Evolutionary conservation across 768 basidiomycete genomes (phyloP).

Genomic region (Mycena amicta): DNA sequence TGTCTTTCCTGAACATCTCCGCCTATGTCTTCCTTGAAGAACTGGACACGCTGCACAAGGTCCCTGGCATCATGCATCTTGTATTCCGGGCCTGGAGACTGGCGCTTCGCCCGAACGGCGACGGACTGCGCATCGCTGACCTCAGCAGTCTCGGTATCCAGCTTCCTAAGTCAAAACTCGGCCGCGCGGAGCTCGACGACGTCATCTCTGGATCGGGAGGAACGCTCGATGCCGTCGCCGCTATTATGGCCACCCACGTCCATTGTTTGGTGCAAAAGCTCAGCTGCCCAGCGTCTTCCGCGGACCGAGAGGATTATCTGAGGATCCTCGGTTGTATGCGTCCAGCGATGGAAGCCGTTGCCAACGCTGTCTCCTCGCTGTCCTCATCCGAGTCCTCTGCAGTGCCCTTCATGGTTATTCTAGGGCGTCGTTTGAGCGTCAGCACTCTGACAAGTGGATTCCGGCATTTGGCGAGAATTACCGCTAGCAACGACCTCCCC

Average conservation of each 20-base stretch:
- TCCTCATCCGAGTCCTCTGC: neutral
- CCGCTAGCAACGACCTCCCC: neutral
- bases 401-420: neutral
- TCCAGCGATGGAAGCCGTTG: neutral
- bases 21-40: neutral
- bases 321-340: neutral
- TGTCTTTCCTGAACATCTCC: neutral
- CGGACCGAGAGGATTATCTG: neutral
- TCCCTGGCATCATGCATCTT: too few species aligned
- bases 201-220: neutral
- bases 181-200: neutral
- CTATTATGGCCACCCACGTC: neutral
- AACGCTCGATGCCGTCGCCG: neutral
- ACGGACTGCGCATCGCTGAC: too few species aligned
- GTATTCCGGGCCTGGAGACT: too few species aligned
- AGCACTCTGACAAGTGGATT: neutral
- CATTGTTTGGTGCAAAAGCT: neutral
- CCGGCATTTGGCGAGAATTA: neutral
- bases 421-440: neutral
- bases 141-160: too few species aligned
- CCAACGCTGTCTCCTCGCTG: neutral
- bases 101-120: neutral
- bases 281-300: neutral
- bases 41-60: too few species aligned
- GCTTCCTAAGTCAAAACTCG: too few species aligned